Conservation (phyloP, 1,284 basidiomycete species). For the Marasmius sp. region DNA sequence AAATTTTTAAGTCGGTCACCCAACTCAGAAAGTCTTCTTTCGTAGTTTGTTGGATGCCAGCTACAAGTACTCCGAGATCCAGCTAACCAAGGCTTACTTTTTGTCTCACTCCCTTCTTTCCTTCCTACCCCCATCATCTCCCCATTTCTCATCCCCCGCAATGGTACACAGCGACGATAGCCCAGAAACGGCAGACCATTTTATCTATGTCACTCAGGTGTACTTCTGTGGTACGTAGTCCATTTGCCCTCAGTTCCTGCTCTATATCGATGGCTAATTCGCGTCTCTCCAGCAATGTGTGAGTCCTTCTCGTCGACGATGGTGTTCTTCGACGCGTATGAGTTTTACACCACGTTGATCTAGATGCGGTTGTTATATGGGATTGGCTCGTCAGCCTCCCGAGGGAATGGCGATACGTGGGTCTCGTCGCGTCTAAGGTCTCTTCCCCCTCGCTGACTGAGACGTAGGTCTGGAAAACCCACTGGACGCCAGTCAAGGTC, state of each 20-base stretch:
- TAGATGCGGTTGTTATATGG: slow-evolving; percentile 78
- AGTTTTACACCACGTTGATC: slow-evolving; percentile 19
- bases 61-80: background rate
- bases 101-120: slow-evolving; percentile 29
- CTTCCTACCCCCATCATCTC: slow-evolving; percentile 32
- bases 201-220: slow-evolving; percentile 65
- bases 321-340: slow-evolving; percentile 20
- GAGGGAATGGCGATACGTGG: slow-evolving; percentile 72
- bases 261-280: slow-evolving; percentile 9
- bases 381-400: slow-evolving; percentile 77
- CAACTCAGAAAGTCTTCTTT: slow-evolving; percentile 34
- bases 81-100: background rate
- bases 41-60: slow-evolving; percentile 39
- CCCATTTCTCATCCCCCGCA: slow-evolving; percentile 15
- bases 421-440: slow-evolving; percentile 22
- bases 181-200: slow-evolving; percentile 41
- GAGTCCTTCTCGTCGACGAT: slow-evolving; percentile 27
- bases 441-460: slow-evolving; percentile 5
- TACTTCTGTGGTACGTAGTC: slow-evolving; percentile 75
- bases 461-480: slow-evolving; percentile 71
- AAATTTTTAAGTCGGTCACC: background rate
- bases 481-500: slow-evolving; percentile 77
- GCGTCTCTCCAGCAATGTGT: slow-evolving; percentile 67
- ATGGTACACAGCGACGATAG: slow-evolving; percentile 28
- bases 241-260: slow-evolving; percentile 19